A percentile compares a stretch with the other conserved stretches of the same genome.
These are phyloP conservation scores for Thielaviopsis ethacetica DNA, from an alignment of 2,329 filamentous ascomycete species.

Conservation along the genomic window DNA sequence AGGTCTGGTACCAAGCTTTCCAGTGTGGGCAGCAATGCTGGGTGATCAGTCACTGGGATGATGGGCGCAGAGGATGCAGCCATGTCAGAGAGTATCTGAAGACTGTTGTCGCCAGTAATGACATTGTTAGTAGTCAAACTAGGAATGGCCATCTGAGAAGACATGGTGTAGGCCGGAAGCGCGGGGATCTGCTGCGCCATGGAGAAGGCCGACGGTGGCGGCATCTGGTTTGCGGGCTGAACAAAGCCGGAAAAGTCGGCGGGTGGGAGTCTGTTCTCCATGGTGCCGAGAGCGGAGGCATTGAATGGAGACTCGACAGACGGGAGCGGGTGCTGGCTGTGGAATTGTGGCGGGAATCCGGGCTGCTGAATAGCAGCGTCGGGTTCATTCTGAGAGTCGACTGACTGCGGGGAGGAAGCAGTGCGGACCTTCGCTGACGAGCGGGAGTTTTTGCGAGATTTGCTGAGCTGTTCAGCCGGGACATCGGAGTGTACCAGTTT, in stretches of 20 bases:
- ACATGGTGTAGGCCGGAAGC: slow-evolving; percentile 4
- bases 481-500: slow-evolving; percentile 45
- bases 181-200: not conserved
- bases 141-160: not conserved
- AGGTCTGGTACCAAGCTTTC: slow-evolving; percentile 1
- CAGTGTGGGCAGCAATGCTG: slow-evolving; percentile 1
- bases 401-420: slow-evolving; percentile 12
- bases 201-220: not conserved
- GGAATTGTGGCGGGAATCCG: not conserved
- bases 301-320: not conserved
- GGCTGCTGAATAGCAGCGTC: not conserved
- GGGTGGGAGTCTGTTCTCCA: not conserved
- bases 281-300: not conserved
- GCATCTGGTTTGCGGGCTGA: not conserved
- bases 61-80: slow-evolving; percentile 3
- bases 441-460: slow-evolving; percentile 34
- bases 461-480: slow-evolving; percentile 14
- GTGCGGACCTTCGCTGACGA: slow-evolving; percentile 25
- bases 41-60: not conserved
- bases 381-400: not conserved
- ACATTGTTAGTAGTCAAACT: not conserved
- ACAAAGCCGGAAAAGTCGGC: not conserved
- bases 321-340: not conserved
- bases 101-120: slow-evolving; percentile 2
- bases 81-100: slow-evolving; percentile 6